Percentiles rank a stretch among this genome's conserved stretches.
These are phyloP conservation scores for Diplotaxis tenuifolia DNA, from an alignment of 345 rosid species.

Conservation along the genomic window DNA sequence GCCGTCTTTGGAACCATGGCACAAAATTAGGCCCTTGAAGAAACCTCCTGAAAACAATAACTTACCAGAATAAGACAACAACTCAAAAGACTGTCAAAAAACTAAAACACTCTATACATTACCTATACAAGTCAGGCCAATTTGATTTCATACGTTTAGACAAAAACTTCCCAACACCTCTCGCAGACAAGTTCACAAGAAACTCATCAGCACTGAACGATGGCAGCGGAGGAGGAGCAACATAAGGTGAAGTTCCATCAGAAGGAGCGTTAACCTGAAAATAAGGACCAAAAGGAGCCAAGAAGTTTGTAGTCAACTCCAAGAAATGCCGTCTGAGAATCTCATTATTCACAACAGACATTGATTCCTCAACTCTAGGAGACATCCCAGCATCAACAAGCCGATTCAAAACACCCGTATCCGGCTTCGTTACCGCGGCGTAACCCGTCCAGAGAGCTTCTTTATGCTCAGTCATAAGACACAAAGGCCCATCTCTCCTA, in stretches of 20 bases:
- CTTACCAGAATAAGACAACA: constrained; percentile 15
- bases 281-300: constrained; percentile 97
- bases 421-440: constrained; percentile 81
- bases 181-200: constrained; percentile 67
- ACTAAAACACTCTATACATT: constrained; percentile 16
- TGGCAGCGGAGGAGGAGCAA: constrained; percentile 82
- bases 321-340: constrained; percentile 91
- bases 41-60: constrained; percentile 63
- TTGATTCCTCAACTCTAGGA: constrained; percentile 95
- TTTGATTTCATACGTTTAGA: constrained; percentile 92
- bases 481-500: constrained; percentile 91
- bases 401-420: constrained; percentile 89
- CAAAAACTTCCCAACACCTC: constrained; percentile 93
- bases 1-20: constrained; percentile 94
- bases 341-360: constrained; percentile 98
- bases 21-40: constrained; percentile 82
- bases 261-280: constrained; percentile 72
- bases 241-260: constrained; percentile 87
- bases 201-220: constrained; percentile 66
- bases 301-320: constrained; percentile 94
- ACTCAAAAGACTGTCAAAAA: constrained; percentile 9
- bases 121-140: constrained; percentile 97
- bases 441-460: constrained; percentile 96
- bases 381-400: constrained; percentile 94
- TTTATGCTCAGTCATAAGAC: constrained; percentile 98